phyloP scores from a whole-genome alignment of 345 rosid species.

The Erysimum cheiranthoides region DNA sequence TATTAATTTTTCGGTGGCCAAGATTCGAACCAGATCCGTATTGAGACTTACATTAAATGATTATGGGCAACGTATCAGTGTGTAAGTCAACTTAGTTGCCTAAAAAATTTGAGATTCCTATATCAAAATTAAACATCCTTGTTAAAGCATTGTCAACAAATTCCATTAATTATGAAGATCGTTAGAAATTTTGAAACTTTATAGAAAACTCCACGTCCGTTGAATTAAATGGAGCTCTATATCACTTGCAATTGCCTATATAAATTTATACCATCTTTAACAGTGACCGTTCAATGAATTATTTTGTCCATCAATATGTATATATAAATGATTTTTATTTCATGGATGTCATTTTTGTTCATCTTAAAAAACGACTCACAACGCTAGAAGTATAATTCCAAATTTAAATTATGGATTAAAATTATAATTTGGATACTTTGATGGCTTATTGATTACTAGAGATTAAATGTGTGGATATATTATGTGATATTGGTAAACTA shows the following conservation, averaged over 20 bases:
- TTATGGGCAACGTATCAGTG: not conserved
- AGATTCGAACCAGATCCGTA: too few species aligned
- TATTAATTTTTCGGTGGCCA: too few species aligned
- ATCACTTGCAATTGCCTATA: not conserved
- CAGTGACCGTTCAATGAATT: not conserved
- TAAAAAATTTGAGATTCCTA: not conserved
- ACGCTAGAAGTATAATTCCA: not conserved
- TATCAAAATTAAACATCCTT: slow-evolving; percentile 6
- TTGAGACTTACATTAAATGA: too few species aligned
- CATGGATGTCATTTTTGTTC: not conserved
- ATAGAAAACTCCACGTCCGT: not conserved
- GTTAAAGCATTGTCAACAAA: slow-evolving; percentile 11
- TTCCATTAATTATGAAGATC: not conserved
- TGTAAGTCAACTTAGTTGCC: slow-evolving; percentile 15
- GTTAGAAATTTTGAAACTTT: not conserved
- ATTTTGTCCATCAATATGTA: not conserved
- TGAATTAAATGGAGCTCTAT: not conserved
- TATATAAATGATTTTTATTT: too few species aligned
- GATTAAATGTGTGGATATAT: not conserved
- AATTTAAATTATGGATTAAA: not conserved
- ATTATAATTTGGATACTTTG: not conserved
- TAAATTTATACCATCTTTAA: not conserved
- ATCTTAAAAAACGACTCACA: not conserved
- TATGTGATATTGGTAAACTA: not conserved
- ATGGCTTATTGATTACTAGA: not conserved